These are phyloP conservation scores for Thuidium tamariscinum DNA, from an alignment of 225 moss, liverwort and hornwort genomes.

Conservation along the genomic window DNA sequence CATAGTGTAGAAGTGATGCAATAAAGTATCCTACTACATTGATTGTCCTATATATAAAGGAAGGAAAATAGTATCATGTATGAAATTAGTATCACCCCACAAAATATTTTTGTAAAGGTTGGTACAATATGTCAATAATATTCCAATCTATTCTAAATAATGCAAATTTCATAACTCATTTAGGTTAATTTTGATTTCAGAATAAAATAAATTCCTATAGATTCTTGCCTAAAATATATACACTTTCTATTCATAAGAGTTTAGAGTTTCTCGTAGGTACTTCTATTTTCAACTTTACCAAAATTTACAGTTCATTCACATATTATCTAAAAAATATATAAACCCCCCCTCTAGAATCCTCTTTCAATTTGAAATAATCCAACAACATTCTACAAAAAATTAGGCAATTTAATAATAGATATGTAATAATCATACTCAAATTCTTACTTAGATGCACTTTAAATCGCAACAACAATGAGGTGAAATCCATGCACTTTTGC, in stretches of 20 bases:
- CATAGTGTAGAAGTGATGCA: not conserved
- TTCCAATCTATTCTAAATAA: not conserved
- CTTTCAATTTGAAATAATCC: not conserved
- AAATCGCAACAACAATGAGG: too few relatives aligned
- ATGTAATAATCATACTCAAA: not conserved
- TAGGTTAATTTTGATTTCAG: not conserved
- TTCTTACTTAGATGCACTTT: rapidly evolving
- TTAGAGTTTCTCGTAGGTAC: rapidly evolving
- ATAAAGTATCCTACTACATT: not conserved
- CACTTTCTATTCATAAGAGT: rapidly evolving
- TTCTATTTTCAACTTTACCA: rapidly evolving
- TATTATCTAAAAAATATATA: too few relatives aligned
- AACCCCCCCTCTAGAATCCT: rapidly evolving
- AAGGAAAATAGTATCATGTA: not conserved
- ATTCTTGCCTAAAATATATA: not conserved
- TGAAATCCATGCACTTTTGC: too few relatives aligned
- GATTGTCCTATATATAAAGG: rapidly evolving
- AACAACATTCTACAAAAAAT: not conserved
- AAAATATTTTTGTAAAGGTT: not conserved
- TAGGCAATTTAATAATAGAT: too few relatives aligned
- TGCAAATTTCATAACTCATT: rapidly evolving
- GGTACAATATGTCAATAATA: not conserved
- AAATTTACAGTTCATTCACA: not conserved
- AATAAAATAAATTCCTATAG: rapidly evolving
- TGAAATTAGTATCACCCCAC: not conserved